A percentile compares a stretch with the other conserved stretches of the same genome.
These are phyloP conservation scores for Heliamphora pulchella DNA, from an alignment of 179 eudicot genomes.

Conservation along the genomic window DNA sequence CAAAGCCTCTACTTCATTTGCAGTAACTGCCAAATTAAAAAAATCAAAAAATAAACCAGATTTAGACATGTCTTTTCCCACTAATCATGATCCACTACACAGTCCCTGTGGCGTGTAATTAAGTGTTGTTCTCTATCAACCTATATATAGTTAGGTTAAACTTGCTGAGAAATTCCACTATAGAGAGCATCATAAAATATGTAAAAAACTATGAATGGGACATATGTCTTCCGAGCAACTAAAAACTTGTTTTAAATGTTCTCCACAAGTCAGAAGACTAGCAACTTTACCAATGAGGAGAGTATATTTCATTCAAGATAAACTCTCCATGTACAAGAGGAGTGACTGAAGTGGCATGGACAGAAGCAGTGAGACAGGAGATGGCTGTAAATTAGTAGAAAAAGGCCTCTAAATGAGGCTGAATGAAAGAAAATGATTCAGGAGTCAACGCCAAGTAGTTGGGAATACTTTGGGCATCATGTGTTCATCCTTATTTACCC, in stretches of 20 bases:
- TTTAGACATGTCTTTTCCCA: background rate
- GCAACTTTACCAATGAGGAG: background rate
- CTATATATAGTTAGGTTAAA: no score
- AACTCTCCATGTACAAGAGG: background rate
- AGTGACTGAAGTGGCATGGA: background rate
- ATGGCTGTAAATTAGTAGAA: background rate
- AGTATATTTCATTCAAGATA: background rate
- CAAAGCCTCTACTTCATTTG: slow-evolving; percentile 87
- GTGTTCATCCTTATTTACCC: no score
- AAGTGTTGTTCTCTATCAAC: background rate
- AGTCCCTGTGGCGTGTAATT: background rate
- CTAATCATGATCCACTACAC: background rate
- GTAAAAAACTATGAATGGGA: background rate
- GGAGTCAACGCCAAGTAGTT: no score
- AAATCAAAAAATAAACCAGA: no score
- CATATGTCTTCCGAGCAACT: background rate
- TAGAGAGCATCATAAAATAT: background rate
- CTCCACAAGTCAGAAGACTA: background rate
- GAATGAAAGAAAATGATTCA: no score
- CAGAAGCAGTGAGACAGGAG: background rate
- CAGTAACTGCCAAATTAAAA: slow-evolving; percentile 52
- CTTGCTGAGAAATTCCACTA: no score
- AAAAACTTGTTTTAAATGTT: background rate
- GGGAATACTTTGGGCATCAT: no score
- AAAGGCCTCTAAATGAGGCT: background rate